A percentile compares a stretch with the other conserved stretches of the same genome.
Conservation (phyloP, 306 rosid species). For the Luffa acutangula region DNA sequence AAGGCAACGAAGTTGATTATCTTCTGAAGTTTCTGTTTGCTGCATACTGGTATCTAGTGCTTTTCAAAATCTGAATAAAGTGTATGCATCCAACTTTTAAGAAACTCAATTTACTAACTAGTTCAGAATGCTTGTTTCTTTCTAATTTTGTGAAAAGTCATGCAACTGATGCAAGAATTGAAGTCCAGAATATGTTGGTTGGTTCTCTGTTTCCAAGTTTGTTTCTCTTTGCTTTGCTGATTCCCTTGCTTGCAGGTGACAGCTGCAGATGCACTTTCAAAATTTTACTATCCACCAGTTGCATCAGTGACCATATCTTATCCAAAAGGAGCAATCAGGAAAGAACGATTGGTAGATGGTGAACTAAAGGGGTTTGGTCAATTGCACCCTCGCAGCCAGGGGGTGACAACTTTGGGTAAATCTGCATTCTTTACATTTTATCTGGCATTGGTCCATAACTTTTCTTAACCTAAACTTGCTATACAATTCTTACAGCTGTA, state of each 20-base stretch:
- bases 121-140: background rate
- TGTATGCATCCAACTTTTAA: background rate
- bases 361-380: constrained; percentile 93
- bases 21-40: background rate
- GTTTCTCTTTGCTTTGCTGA: constrained; percentile 4
- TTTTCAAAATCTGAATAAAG: background rate
- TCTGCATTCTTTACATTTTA: background rate
- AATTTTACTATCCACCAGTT: constrained; percentile 88
- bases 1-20: background rate
- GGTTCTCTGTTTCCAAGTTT: constrained; percentile 4
- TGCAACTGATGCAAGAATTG: background rate
- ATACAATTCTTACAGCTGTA: background rate
- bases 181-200: background rate
- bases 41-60: background rate
- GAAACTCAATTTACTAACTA: background rate
- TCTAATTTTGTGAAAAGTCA: background rate
- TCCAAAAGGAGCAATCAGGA: constrained; percentile 88
- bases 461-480: background rate
- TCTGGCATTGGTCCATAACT: background rate
- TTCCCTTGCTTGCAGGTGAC: constrained; percentile 39
- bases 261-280: constrained; percentile 84
- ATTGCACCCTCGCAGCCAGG: constrained; percentile 94
- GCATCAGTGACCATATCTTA: constrained; percentile 91
- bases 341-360: constrained; percentile 72
- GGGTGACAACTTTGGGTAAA: constrained; percentile 89